A percentile compares a stretch with the other conserved stretches of the same genome.
These are phyloP conservation scores for Suillus subalutaceus DNA, from an alignment of 768 basidiomycete species.

Conservation along the genomic window DNA sequence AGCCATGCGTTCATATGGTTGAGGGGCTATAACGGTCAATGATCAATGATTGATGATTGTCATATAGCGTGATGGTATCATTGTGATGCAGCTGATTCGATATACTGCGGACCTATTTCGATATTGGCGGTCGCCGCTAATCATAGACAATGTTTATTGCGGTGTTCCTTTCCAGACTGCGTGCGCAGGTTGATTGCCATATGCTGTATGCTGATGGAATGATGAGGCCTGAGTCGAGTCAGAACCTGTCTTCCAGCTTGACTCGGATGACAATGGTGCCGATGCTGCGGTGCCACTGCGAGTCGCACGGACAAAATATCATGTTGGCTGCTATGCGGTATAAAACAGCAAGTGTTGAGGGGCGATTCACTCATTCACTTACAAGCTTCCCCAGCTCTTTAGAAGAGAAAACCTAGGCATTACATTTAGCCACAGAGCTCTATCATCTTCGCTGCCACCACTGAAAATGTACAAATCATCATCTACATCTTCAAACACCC, in stretches of 20 bases:
- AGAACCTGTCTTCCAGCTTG: not conserved
- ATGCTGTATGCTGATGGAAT: not conserved
- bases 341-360: not conserved
- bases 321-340: not conserved
- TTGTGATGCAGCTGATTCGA: not conserved
- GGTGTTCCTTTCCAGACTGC: not conserved
- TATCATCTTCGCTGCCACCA: not conserved
- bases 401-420: not conserved
- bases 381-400: not conserved
- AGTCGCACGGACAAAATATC: not conserved
- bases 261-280: not conserved
- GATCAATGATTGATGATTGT: not conserved
- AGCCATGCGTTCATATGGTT: not conserved
- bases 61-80: not conserved
- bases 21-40: not conserved
- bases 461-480: constrained; percentile 2
- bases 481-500: not conserved
- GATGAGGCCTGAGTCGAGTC: not conserved
- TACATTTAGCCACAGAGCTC: not conserved
- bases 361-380: not conserved
- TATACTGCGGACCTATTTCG: not conserved
- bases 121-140: not conserved
- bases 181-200: not conserved
- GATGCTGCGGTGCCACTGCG: not conserved
- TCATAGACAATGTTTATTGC: not conserved